Conservation (phyloP, 805 yeast genomes). For the Candida suzukii region DNA sequence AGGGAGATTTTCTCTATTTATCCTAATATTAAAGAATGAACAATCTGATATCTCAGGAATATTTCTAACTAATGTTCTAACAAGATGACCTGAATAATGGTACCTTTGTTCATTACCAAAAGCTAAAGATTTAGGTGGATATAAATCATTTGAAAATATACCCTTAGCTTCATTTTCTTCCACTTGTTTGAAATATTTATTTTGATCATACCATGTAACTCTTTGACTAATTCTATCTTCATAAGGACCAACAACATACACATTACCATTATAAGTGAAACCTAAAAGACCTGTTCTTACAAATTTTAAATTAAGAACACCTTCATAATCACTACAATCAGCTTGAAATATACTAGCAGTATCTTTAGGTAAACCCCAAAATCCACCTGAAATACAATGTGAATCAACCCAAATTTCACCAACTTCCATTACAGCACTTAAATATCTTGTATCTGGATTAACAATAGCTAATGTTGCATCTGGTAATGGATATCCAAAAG, state of each 20-base stretch:
- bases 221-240: slow-evolving; percentile 87
- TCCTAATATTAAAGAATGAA: slow-evolving; percentile 79
- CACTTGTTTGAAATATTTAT: slow-evolving; percentile 13
- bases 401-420: slow-evolving; percentile 99
- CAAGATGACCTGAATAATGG: slow-evolving; percentile 82
- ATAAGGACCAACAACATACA: slow-evolving; percentile 80
- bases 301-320: slow-evolving; percentile 67
- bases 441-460: slow-evolving; percentile 79
- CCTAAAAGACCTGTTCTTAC: slow-evolving; percentile 89
- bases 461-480: slow-evolving; percentile 92
- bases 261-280: slow-evolving; percentile 78
- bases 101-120: slow-evolving; percentile 37
- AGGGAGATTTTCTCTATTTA: slow-evolving; percentile 76
- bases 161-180: slow-evolving; percentile 2
- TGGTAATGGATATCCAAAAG: slow-evolving; percentile 92
- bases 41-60: slow-evolving; percentile 83
- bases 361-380: slow-evolving; percentile 64
- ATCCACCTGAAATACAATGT: slow-evolving; percentile 85
- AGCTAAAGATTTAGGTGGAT: slow-evolving; percentile 1
- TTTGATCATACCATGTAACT: slow-evolving; percentile 57
- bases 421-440: slow-evolving; percentile 70
- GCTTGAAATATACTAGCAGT: slow-evolving; percentile 79
- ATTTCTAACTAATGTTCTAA: slow-evolving; percentile 75
- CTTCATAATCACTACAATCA: slow-evolving; percentile 64
- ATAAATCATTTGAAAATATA: slow-evolving; percentile 3